A percentile compares a stretch with the other conserved stretches of the same genome.
Evolutionary conservation across 2,329 filamentous ascomycete species (phyloP).

Genomic region (Aspergillus puulaauensis): DNA sequence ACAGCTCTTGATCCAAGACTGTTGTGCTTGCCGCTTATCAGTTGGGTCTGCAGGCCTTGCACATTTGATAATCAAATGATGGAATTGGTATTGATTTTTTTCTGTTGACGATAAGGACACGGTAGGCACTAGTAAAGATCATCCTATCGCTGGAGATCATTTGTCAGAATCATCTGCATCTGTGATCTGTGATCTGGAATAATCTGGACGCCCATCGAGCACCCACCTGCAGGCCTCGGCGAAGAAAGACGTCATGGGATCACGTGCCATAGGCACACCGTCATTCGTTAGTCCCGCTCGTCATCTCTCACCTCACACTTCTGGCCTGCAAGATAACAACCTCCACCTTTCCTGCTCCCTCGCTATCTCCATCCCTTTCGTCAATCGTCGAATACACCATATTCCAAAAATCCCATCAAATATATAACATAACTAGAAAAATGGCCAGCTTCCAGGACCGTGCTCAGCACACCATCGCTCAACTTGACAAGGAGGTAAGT

Average conservation of each 20-base stretch:
- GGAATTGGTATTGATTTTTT: not conserved
- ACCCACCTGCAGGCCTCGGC: not conserved
- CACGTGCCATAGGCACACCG: slow-evolving; percentile 2
- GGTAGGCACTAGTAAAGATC: not conserved
- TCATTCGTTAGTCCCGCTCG: not conserved
- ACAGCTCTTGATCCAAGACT: not conserved
- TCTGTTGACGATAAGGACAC: not conserved
- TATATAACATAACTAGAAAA: slow-evolving; percentile 11
- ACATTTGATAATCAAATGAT: not conserved
- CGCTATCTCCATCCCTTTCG: not conserved
- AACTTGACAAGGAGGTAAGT: slow-evolving; percentile 68
- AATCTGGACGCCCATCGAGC: not conserved
- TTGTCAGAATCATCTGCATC: not conserved
- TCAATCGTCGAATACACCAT: not conserved
- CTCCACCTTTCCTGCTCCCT: not conserved
- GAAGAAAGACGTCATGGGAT: not conserved
- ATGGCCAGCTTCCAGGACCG: slow-evolving; percentile 59
- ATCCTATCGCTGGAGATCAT: not conserved
- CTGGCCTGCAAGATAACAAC: not conserved
- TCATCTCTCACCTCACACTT: not conserved
- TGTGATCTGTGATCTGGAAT: not conserved
- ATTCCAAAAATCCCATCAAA: not conserved
- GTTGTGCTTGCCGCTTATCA: not conserved
- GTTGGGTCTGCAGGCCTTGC: not conserved
- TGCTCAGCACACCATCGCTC: slow-evolving; percentile 63